Evolutionary conservation across 2,329 filamentous ascomycete species (phyloP).

Genomic region (Pseudogymnoascus sp.): DNA sequence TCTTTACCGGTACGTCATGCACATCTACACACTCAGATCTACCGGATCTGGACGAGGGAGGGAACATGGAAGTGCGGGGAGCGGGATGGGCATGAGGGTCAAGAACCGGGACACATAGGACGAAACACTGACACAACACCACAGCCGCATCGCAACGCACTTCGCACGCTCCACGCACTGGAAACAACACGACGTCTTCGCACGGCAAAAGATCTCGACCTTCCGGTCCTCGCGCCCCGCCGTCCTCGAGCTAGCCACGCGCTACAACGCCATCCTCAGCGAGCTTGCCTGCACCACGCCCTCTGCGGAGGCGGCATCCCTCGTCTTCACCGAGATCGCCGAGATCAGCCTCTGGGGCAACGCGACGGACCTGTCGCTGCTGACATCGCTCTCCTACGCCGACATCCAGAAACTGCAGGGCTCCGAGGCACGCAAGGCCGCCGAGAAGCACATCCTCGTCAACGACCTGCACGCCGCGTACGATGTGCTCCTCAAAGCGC

Average conservation of each 20-base stretch:
- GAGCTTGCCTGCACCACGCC: slow-evolving; percentile 35
- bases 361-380: slow-evolving; percentile 83
- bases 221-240: slow-evolving; percentile 87
- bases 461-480: slow-evolving; percentile 77
- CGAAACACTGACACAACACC: slow-evolving; percentile 28
- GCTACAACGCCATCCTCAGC: slow-evolving; percentile 63
- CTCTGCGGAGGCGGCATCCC: slow-evolving; percentile 59
- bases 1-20: slow-evolving; percentile 55
- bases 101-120: background rate
- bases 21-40: background rate
- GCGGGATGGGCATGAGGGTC: slow-evolving; percentile 10
- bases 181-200: slow-evolving; percentile 85
- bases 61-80: background rate
- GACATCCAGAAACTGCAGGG: slow-evolving; percentile 97
- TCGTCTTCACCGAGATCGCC: slow-evolving; percentile 86
- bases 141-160: slow-evolving; percentile 67
- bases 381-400: slow-evolving; percentile 85
- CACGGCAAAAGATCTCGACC: slow-evolving; percentile 80
- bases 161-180: slow-evolving; percentile 74
- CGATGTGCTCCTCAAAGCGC: slow-evolving; percentile 54
- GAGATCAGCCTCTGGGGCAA: slow-evolving; percentile 98
- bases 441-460: slow-evolving; percentile 84
- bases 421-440: slow-evolving; percentile 71
- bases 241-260: slow-evolving; percentile 70
- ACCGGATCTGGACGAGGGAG: background rate